Percentiles rank a stretch among this genome's conserved stretches.
phyloP scores from a whole-genome alignment of 2,329 filamentous ascomycete species.

The Colletotrichum coccodes region DNA sequence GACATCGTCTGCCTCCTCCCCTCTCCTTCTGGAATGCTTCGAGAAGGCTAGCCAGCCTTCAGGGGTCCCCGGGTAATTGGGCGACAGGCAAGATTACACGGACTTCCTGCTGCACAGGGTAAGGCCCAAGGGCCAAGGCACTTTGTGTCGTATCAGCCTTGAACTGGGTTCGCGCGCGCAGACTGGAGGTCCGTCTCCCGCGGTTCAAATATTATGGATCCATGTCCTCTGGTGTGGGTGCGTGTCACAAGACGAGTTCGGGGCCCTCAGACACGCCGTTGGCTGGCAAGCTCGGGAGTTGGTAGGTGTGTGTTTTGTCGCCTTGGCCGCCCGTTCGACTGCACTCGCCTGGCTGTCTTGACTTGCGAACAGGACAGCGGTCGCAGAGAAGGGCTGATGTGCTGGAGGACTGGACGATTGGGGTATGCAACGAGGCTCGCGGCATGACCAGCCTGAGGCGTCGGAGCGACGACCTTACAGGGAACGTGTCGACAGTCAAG shows the following conservation, averaged over 20 bases:
- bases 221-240: neutral
- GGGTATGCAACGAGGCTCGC: neutral
- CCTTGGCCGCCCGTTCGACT: conserved; percentile 25
- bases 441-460: conserved; percentile 14
- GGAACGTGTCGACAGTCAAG: neutral
- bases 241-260: neutral
- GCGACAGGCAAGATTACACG: conserved; percentile 29
- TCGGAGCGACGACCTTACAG: neutral
- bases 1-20: neutral
- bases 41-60: conserved; percentile 26
- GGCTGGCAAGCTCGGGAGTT: neutral
- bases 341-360: conserved; percentile 14
- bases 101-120: conserved; percentile 26
- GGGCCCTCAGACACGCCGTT: neutral
- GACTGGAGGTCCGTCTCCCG: neutral
- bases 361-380: conserved; percentile 7
- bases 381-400: neutral
- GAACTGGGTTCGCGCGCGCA: conserved; percentile 13
- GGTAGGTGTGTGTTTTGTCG: conserved; percentile 21
- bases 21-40: conserved; percentile 30
- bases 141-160: conserved; percentile 32
- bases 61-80: conserved; percentile 20
- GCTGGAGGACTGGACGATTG: neutral
- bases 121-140: conserved; percentile 8
- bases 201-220: neutral